A percentile compares a stretch with the other conserved stretches of the same genome.
These are phyloP conservation scores for Rhizopus sp. DNA, from an alignment of 371 early-diverging fungal genomes.

Conservation along the genomic window DNA sequence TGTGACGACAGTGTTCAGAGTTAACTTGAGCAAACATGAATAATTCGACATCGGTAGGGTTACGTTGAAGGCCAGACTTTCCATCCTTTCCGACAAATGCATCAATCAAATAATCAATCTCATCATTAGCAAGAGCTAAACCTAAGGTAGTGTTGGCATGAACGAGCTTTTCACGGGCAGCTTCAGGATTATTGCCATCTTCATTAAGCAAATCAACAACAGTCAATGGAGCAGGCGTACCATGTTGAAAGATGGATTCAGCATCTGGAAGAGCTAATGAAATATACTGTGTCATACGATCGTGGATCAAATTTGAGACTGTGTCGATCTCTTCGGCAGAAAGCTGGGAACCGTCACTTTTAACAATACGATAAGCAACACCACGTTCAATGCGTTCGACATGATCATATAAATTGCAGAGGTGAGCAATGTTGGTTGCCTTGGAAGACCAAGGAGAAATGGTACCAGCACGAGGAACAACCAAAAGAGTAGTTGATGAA, in stretches of 20 bases:
- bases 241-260: slow-evolving; percentile 74
- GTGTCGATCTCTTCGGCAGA: slow-evolving; percentile 39
- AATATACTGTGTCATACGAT: slow-evolving; percentile 93
- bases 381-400: slow-evolving; percentile 91
- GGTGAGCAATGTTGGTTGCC: slow-evolving; percentile 93
- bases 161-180: slow-evolving; percentile 65
- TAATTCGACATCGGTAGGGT: slow-evolving; percentile 97
- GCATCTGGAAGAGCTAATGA: slow-evolving; percentile 61
- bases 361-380: slow-evolving; percentile 63
- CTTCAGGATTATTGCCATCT: slow-evolving; percentile 34
- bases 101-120: slow-evolving; percentile 91
- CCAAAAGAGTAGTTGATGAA: slow-evolving; percentile 52
- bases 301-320: slow-evolving; percentile 70
- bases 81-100: slow-evolving; percentile 72
- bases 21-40: slow-evolving; percentile 99
- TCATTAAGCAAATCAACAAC: slow-evolving; percentile 63
- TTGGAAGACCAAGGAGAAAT: slow-evolving; percentile 99
- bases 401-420: slow-evolving; percentile 74
- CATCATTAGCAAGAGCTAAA: slow-evolving; percentile 91
- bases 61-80: slow-evolving; percentile 61
- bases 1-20: slow-evolving; percentile 98
- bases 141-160: slow-evolving; percentile 88
- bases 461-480: slow-evolving; percentile 90
- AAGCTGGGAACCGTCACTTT: slow-evolving; percentile 34
- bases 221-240: slow-evolving; percentile 76